phyloP scores from a whole-genome alignment of 192 early-diverging fungal species.

The Geosiphon pyriformis region DNA sequence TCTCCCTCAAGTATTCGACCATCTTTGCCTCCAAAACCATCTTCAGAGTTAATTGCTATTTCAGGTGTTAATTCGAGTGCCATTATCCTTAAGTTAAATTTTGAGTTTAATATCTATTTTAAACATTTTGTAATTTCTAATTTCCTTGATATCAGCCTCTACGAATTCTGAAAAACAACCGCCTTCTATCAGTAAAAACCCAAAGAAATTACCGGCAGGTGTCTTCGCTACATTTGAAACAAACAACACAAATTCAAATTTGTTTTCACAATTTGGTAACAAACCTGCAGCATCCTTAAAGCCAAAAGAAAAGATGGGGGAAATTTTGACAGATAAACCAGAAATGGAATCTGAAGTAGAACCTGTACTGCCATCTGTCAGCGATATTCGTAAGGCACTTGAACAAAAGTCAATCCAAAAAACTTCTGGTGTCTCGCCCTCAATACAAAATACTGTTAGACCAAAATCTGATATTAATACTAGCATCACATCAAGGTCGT shows the following conservation, averaged over 20 bases:
- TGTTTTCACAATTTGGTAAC: neutral
- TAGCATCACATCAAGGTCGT: neutral
- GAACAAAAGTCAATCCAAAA: neutral
- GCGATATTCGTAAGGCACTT: neutral
- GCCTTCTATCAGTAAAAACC: neutral
- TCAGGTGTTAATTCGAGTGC: neutral
- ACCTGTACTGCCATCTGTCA: neutral
- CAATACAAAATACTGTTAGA: neutral
- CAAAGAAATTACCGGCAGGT: neutral
- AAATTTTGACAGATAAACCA: neutral
- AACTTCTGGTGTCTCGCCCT: neutral
- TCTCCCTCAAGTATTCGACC: neutral
- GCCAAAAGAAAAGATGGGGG: neutral
- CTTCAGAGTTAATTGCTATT: neutral
- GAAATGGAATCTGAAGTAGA: neutral
- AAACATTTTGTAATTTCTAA: neutral
- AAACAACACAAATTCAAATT: neutral
- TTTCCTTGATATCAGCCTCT: neutral
- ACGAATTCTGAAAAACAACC: neutral
- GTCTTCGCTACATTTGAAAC: neutral
- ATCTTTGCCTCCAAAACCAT: neutral
- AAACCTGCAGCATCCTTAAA: neutral
- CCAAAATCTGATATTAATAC: neutral
- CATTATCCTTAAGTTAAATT: neutral
- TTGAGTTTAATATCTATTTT: neutral